These are phyloP conservation scores for Cyclanthera cordifolia DNA, from an alignment of 306 rosid genomes.

Conservation along the genomic window DNA sequence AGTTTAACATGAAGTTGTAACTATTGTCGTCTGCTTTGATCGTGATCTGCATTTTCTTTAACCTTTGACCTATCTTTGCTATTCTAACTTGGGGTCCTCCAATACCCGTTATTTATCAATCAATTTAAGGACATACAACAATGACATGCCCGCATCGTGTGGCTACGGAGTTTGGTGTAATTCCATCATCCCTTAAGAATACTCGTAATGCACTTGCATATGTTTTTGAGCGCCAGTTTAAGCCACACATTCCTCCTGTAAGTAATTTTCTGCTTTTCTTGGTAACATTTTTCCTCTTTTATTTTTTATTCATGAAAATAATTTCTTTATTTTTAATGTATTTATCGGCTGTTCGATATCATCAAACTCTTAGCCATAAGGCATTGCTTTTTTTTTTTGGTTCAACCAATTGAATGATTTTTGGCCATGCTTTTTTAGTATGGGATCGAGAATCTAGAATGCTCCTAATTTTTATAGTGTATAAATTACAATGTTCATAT, in stretches of 20 bases:
- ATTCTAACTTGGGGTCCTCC: not conserved
- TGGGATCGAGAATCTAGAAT: not conserved
- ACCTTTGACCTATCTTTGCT: not conserved
- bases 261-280: slow-evolving; percentile 12
- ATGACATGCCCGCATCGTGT: slow-evolving; percentile 78
- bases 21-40: not conserved
- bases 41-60: not conserved
- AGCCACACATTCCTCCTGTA: slow-evolving; percentile 42
- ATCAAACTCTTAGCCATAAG: not conserved
- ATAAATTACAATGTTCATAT: not conserved
- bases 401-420: not conserved
- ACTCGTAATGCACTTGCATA: slow-evolving; percentile 50
- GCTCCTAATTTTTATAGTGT: not conserved
- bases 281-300: not conserved
- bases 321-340: not conserved
- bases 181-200: slow-evolving; percentile 59
- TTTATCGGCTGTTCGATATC: not conserved
- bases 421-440: not conserved
- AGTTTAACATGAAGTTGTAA: not conserved
- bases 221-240: slow-evolving; percentile 78
- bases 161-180: slow-evolving; percentile 70
- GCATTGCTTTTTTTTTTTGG: not conserved
- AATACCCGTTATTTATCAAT: slow-evolving; percentile 3
- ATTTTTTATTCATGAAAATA: not conserved
- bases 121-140: slow-evolving; percentile 76